These are phyloP conservation scores for Decorospora gaudefroyi DNA, from an alignment of 2,329 filamentous ascomycete genomes.

Conservation along the genomic window DNA sequence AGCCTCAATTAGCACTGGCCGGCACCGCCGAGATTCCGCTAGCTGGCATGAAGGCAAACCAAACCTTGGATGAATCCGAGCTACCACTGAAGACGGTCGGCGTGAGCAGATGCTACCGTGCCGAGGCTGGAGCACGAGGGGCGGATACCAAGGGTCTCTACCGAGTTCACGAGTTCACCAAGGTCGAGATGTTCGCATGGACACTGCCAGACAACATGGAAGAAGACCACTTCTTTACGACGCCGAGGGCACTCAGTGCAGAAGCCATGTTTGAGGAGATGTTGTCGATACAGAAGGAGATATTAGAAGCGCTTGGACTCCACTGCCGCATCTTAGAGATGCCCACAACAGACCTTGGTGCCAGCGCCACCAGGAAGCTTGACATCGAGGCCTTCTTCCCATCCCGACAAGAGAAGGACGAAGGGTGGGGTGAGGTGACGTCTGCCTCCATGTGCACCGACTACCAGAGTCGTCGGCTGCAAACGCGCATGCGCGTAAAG, in stretches of 20 bases:
- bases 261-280: conserved; percentile 78
- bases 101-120: conserved; percentile 89
- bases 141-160: conserved; percentile 93
- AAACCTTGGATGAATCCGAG: conserved; percentile 64
- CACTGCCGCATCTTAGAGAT: conserved; percentile 91
- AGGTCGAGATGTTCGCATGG: conserved; percentile 98
- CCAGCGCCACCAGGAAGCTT: conserved; percentile 81
- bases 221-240: conserved; percentile 41
- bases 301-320: conserved; percentile 75
- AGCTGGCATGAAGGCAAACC: conserved; percentile 83
- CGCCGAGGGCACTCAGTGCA: conserved; percentile 48
- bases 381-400: conserved; percentile 97
- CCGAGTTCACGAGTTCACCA: conserved; percentile 97
- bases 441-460: conserved; percentile 91
- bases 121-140: conserved; percentile 88
- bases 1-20: conserved; percentile 73
- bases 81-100: conserved; percentile 81
- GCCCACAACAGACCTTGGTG: conserved; percentile 86
- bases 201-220: conserved; percentile 60
- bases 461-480: conserved; percentile 84
- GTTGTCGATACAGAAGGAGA: conserved; percentile 81
- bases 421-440: conserved; percentile 92
- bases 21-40: conserved; percentile 95
- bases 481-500: conserved; percentile 68
- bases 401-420: conserved; percentile 66